A percentile compares a stretch with the other conserved stretches of the same genome.
Conservation (phyloP, 2,329 filamentous ascomycete genomes). For the Clarireedia hainanense region DNA sequence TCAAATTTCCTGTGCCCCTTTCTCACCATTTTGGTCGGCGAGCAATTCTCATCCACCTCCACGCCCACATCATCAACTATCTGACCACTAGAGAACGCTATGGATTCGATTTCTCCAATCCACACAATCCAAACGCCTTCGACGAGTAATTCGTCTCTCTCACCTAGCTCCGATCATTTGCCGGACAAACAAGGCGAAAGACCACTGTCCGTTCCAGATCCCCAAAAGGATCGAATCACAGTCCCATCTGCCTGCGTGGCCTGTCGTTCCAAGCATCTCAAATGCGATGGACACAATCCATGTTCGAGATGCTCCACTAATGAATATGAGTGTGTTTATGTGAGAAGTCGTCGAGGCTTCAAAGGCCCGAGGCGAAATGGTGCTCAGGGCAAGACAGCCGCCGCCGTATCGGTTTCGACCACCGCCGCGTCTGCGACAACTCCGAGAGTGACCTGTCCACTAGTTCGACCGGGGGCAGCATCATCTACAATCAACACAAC, state of each 20-base stretch:
- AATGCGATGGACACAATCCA: slow-evolving; percentile 64
- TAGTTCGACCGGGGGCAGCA: slow-evolving; percentile 18
- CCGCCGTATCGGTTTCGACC: slow-evolving; percentile 1
- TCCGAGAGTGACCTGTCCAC: slow-evolving; percentile 14
- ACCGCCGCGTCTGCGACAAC: slow-evolving; percentile 5
- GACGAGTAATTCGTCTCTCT: slow-evolving; percentile 8
- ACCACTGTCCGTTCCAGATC: slow-evolving; percentile 6
- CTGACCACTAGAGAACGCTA: slow-evolving; percentile 8
- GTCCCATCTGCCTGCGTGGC: slow-evolving; percentile 25
- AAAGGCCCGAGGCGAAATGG: slow-evolving; percentile 49
- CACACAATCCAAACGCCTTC: slow-evolving; percentile 3
- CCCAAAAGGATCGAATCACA: slow-evolving; percentile 19
- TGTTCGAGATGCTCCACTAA: slow-evolving; percentile 59
- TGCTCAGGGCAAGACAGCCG: not conserved
- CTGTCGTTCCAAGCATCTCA: slow-evolving; percentile 51
- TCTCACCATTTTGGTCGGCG: slow-evolving; percentile 20
- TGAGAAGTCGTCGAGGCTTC: slow-evolving; percentile 67
- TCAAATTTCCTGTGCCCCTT: slow-evolving; percentile 8
- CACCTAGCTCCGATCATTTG: slow-evolving; percentile 4
- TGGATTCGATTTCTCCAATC: slow-evolving; percentile 7
- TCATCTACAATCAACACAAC: slow-evolving; percentile 3
- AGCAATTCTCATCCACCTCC: slow-evolving; percentile 9
- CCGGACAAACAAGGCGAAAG: slow-evolving; percentile 11
- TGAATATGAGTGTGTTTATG: slow-evolving; percentile 58
- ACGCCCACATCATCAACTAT: slow-evolving; percentile 8